Base-by-base conservation (phyloP, 495 filamentous ascomycete genomes). In the Choiromyces venosus region DNA sequence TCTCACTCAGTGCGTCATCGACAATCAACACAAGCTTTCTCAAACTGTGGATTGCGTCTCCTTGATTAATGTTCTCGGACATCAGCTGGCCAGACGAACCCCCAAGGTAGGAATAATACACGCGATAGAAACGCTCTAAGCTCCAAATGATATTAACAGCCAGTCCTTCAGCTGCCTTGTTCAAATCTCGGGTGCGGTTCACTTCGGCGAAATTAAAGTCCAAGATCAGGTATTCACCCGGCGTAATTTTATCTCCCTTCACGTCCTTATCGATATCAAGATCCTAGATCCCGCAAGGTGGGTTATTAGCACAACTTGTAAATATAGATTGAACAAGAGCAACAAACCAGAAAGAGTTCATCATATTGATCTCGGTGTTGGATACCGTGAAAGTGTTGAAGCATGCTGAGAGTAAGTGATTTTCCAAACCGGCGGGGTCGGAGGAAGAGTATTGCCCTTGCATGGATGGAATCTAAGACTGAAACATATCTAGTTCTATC, bases 211-310 rank as follows among this genome's bases (percentile, higher is more conserved):
- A 40, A 40, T 65, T 36, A 37, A 71, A 70, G 5, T 44, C 33
- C n/a, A 64, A 37, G 21, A 72, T 12, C 5, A 73, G 21, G 7
- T 71, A 74, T 66, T 66, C 46, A n/a, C 52, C 35, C 5, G 72
- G 68, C 18, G 33, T 44, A 19, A 18, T 29, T 21, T 37, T 21
- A 9, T 46, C 29, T 1, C 14, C 14, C 35, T 46, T 38, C 16
- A 74, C 38, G 38, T 29, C 29, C 14, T 42, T 25, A 35, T 71
- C 19, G 46, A 71, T 18, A 12, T 65, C 56, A 14, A 71, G 56
- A 66, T 64, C 37, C 68, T 74, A 29, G 21, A 37, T 37, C 4
- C 35, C 39, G 14, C 39, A 40, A 36, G 9, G 29, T 38, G 37
- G 37, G 67, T n/a, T 16, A 52, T 64, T 25, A 12, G 19, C 21